Evolutionary conservation across 2,329 filamentous ascomycete genomes (phyloP), one percentile per base, ranked within the genome.

Genomic region (Paecilomyces niveus): DNA sequence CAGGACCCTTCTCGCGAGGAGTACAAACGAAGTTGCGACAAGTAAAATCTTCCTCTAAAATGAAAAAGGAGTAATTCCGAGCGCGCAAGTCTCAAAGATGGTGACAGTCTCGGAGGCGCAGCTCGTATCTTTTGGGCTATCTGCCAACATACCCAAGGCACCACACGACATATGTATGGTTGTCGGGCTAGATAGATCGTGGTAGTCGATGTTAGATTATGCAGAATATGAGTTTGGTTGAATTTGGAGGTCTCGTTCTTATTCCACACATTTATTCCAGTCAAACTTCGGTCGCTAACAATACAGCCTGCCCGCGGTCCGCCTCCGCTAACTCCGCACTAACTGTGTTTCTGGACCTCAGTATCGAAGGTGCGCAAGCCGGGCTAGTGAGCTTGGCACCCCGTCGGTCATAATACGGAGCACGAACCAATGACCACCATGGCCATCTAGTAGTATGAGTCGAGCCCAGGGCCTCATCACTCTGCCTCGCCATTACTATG

Each of bases 201-300:
- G 15, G 39, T 11, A 18, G 35, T 45, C n/a, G 15, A 45, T 45
- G 3, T 45, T n/a, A 18, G 7, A 45, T 45, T n/a, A 9, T 18
- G n/a, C n/a, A 45, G n/a, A 18, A 9, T 13, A 45, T 18, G 15
- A n/a, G 15, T 45, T 18, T 3, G 8, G 15, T 45, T n/a, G 9
- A 3, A 45, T 18, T 45, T 45, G 39, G 7, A 9, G 18, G n/a
- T 18, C 39, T 45, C n/a, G 0, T 39, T 15, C 35, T 15, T 39
- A n/a, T 39, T 15, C n/a, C 35, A 39, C n/a, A 7, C 3, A 13
- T 39, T n/a, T 15, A 4, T 9, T 45, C 39, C 39, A 45, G 39
- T 18, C 18, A 18, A 83, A 74, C 66, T 81, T 81, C 52, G 79
- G 82, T 6, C 82, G 80, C 62, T 65, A 61, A 56, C 63, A 55